A percentile compares a stretch with the other conserved stretches of the same genome.
Evolutionary conservation across 768 basidiomycete genomes (phyloP).

Genomic region (Suillus bovinus): DNA sequence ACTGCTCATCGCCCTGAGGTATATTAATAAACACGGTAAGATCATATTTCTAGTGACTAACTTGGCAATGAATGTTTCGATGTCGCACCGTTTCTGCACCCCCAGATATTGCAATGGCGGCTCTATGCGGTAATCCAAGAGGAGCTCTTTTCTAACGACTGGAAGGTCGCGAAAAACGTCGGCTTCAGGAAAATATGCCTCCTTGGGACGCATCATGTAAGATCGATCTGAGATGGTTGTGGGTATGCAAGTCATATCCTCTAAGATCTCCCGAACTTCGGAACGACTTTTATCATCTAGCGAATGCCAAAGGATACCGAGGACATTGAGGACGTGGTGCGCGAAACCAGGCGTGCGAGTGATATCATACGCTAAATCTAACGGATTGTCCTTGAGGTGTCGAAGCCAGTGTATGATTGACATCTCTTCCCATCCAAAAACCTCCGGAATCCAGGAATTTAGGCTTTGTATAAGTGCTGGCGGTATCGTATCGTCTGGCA

Average conservation of each 20-base stretch:
- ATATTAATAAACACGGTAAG: background rate
- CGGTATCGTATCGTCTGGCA: conserved; percentile 66
- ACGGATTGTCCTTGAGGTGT: conserved; percentile 50
- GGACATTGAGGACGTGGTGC: conserved; percentile 62
- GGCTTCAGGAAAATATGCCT: conserved; percentile 82
- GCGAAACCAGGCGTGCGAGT: conserved; percentile 66
- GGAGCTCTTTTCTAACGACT: conserved; percentile 44
- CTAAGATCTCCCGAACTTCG: conserved; percentile 34
- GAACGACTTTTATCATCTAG: background rate
- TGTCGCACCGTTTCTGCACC: background rate
- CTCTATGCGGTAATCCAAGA: background rate
- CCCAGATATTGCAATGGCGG: background rate
- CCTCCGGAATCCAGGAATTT: conserved; percentile 54
- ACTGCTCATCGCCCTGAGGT: background rate
- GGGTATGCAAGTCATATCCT: conserved; percentile 60
- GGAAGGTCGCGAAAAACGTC: conserved; percentile 86
- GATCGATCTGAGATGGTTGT: conserved; percentile 41
- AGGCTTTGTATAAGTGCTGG: background rate
- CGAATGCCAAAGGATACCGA: background rate
- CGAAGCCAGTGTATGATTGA: conserved; percentile 69
- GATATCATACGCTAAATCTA: conserved; percentile 57
- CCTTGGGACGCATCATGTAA: conserved; percentile 43
- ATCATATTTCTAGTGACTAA: background rate
- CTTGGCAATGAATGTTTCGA: background rate
- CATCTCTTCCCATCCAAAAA: conserved; percentile 34